phyloP scores from a whole-genome alignment of 441 rosid species.

The Bruguiera hainesii region DNA sequence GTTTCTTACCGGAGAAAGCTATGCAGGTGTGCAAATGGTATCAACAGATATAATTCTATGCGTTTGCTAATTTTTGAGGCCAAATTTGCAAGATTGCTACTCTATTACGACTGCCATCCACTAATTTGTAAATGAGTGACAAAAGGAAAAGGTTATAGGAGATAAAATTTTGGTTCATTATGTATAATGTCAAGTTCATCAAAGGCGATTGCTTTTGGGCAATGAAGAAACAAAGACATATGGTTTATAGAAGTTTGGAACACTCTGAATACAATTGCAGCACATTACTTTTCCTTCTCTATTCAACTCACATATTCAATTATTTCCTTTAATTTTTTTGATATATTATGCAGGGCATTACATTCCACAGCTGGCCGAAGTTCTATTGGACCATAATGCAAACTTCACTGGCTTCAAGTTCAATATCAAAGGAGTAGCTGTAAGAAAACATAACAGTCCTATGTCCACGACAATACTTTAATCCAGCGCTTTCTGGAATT shows the following conservation, averaged over 20 bases:
- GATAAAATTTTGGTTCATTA: no score
- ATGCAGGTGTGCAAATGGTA: slow-evolving; percentile 55
- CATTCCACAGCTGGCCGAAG: slow-evolving; percentile 66
- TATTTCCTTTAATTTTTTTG: no score
- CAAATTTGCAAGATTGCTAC: no score
- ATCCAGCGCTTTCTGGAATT: neutral
- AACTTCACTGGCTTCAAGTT: slow-evolving; percentile 60
- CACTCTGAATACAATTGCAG: no score
- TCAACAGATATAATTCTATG: neutral
- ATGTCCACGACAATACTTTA: neutral
- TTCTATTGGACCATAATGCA: slow-evolving; percentile 53
- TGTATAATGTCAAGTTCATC: neutral
- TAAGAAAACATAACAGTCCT: slow-evolving; percentile 36
- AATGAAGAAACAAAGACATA: neutral
- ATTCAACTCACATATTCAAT: no score
- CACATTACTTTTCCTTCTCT: no score
- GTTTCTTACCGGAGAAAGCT: slow-evolving; percentile 90
- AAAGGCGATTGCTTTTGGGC: neutral
- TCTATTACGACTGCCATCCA: no score
- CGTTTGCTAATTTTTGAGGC: no score
- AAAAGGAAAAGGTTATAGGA: no score
- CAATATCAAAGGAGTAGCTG: slow-evolving; percentile 87
- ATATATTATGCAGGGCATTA: slow-evolving; percentile 51
- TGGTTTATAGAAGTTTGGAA: no score
- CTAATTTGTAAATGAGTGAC: no score